Base-by-base conservation (phyloP, 768 basidiomycete species). In the Lactarius tabidus region DNA sequence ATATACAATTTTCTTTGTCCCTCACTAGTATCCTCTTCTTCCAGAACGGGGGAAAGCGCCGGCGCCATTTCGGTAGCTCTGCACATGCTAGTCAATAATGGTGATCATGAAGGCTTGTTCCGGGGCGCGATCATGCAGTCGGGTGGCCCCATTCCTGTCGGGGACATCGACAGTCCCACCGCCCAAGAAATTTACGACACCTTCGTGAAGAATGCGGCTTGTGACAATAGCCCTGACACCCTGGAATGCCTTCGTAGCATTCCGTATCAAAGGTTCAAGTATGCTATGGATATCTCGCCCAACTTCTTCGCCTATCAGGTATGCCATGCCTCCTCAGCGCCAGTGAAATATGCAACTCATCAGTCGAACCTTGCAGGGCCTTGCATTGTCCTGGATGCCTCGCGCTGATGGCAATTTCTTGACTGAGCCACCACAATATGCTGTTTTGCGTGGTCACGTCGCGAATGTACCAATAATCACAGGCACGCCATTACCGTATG, bases 1-100 rank as follows among this genome's bases (percentile, higher is more conserved):
- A 15, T 18, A 15, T 38, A 20, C 15, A n/a, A 23, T 39, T 23
- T 20, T 15, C 20, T 3, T 23, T 35, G 3, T n/a, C 4, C 17
- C 7, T 28, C 20, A 3, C 38, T 18, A 43, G n/a, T 38, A 45
- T 45, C 6, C 18, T 10, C 5, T 29, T 33, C 12, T n/a, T 20
- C 2, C 15, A 72, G 71, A 17, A 72, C 70, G 62, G 80, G 80
- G 7, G 72, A 80, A 60, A 74, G 72, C 3, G 79, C 79, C 1
- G 80, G 80, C 74, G 67, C 79, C 12, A 77, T 77, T 45, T 70
- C 69, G 29, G 73, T 75, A 18, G 68, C 70, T 9, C 45, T 75
- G 59, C 76, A 77, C 20, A 70, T 73, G 66, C 14, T 73, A 7
- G 61, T 67, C 15, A 71, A 73, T 43, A 62, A 67, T 7, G 72